Percentiles rank a stretch among this genome's conserved stretches.
Conservation (phyloP, 1,284 basidiomycete genomes). For the Termitomyces sp. region DNA sequence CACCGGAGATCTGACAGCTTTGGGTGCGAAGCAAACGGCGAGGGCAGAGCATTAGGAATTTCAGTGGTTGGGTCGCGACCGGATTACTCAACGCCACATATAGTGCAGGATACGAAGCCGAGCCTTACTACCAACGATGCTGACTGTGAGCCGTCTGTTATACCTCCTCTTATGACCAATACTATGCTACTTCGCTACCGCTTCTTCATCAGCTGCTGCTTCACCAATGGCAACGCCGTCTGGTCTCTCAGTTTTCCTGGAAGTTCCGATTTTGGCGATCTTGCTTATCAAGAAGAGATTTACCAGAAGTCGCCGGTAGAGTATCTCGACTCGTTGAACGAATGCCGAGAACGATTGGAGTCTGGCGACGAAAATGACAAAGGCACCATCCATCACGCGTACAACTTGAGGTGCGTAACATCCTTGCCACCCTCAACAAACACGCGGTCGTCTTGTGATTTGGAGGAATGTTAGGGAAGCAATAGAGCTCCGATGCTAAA, state of each 20-base stretch:
- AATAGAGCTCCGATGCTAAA: neutral
- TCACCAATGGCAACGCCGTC: constrained; percentile 58
- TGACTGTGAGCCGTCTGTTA: constrained; percentile 48
- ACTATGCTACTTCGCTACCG: constrained; percentile 72
- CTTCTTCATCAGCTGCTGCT: constrained; percentile 53
- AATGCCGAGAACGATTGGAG: constrained; percentile 65
- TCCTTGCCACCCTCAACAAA: neutral
- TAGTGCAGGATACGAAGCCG: constrained; percentile 55
- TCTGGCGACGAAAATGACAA: constrained; percentile 57
- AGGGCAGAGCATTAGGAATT: constrained; percentile 34
- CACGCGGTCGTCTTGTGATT: constrained; percentile 5
- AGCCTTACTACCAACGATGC: constrained; percentile 49
- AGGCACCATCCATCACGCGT: constrained; percentile 8
- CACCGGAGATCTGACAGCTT: constrained; percentile 83
- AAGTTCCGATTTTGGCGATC: constrained; percentile 43
- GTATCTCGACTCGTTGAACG: constrained; percentile 63
- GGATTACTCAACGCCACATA: constrained; percentile 26
- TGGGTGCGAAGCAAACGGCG: constrained; percentile 70
- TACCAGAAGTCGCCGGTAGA: constrained; percentile 61
- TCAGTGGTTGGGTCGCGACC: constrained; percentile 39
- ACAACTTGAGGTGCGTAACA: constrained; percentile 1
- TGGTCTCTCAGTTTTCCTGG: constrained; percentile 36
- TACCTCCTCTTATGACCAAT: constrained; percentile 56
- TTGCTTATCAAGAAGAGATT: constrained; percentile 53
- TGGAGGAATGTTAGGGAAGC: neutral